Evolutionary conservation across 2,329 filamentous ascomycete species (phyloP), one percentile per base, ranked within the genome.

Genomic region (Talaromyces albobiverticillius): DNA sequence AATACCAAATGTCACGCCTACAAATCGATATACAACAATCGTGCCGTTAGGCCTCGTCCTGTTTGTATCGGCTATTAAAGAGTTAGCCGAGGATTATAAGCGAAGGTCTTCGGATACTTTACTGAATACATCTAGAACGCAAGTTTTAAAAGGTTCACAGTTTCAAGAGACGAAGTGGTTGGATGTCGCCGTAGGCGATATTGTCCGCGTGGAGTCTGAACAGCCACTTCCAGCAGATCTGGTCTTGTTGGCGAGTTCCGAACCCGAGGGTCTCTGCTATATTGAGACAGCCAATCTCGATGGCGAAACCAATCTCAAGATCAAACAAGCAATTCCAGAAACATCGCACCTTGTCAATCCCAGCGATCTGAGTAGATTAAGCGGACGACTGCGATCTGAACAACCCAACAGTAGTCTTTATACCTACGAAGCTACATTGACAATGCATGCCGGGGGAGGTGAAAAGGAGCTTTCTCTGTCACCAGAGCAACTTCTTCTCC

Each of bases 371-470:
- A 90, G 90, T 67, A 82, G 93, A 58, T 76, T 99, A 3, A 89
- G 89, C 45, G 94, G 94, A 26, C 87, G 88, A 58, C 79, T 99
- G 63, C 88, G 90, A 64, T 97, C 93, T 1, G 94, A 99, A 73
- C 94, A 97, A 70, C 94, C 94, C 20, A 99, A 99, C 78, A 96
- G 91, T 76, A 97, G 92, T 72, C 78, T 99, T 32, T 99, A 99
- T 73, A 99, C 94, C 0, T 99, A 97, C 70, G 95, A 99, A 73
- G 94, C 92, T 36, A 96, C 93, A 1, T 71, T 99, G 70, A 97
- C 92, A 0, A 88, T 97, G 81, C 86, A 93, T 64, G 82, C 88
- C 43, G 91, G 92, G 41, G 92, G 92, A 16, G 90, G 91, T 32
- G 94, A 99, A 73, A 96, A 95, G 72, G 93, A 97, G 68, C 75